These are phyloP conservation scores for Phytopythium delawarense DNA, from an alignment of 352 stramenopile species.

Conservation along the genomic window DNA sequence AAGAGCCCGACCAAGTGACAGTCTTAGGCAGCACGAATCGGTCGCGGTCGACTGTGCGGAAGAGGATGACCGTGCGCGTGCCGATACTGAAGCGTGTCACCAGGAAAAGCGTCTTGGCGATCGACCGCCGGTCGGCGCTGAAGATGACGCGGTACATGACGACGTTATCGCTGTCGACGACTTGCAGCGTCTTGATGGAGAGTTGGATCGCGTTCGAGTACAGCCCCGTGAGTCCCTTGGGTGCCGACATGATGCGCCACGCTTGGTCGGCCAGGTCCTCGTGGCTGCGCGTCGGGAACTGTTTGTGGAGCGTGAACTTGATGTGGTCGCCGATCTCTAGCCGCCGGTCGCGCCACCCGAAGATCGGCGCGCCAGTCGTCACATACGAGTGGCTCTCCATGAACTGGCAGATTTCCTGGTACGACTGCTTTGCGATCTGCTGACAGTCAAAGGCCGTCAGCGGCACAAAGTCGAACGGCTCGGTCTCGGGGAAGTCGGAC, in stretches of 20 bases:
- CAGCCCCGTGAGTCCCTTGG: conserved; percentile 21
- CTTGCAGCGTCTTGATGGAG: conserved; percentile 34
- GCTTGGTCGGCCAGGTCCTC: conserved; percentile 23
- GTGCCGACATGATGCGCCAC: conserved; percentile 36
- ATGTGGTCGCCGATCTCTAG: conserved; percentile 30
- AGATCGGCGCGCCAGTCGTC: conserved; percentile 40
- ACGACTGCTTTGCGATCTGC: conserved; percentile 27
- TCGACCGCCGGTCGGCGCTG: conserved; percentile 11
- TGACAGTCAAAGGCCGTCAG: conserved; percentile 42
- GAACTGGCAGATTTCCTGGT: conserved; percentile 39
- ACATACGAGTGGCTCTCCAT: conserved; percentile 35
- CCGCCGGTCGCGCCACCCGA: conserved; percentile 50
- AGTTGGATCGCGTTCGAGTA: conserved; percentile 48
- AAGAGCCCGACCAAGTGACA: background rate
- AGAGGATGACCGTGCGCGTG: conserved; percentile 36
- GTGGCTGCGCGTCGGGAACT: conserved; percentile 27
- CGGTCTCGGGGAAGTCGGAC: background rate
- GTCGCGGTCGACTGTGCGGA: conserved; percentile 33
- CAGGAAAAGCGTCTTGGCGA: conserved; percentile 47
- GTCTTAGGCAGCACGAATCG: conserved; percentile 11
- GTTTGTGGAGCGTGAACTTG: conserved; percentile 56
- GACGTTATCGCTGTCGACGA: conserved; percentile 60
- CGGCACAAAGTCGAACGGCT: conserved; percentile 11
- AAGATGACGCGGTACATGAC: conserved; percentile 48
- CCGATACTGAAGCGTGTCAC: conserved; percentile 35